Percentiles rank a stretch among this genome's conserved stretches.
Conservation (phyloP, 257 asterid genomes). For the Solanum neorickii region DNA sequence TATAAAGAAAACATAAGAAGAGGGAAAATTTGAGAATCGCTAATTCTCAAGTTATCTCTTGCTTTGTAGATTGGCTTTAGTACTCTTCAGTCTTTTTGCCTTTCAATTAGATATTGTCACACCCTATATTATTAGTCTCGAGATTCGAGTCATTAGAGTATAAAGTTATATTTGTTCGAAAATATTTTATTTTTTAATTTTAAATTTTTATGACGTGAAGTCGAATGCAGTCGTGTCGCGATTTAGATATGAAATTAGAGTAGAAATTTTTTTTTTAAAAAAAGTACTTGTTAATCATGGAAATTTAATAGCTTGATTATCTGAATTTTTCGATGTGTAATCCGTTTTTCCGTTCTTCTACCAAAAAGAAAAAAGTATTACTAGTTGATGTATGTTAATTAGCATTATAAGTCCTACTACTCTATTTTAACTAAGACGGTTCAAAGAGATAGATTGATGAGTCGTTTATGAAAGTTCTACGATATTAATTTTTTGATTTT, state of each 20-base stretch:
- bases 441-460: not conserved
- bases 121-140: not conserved
- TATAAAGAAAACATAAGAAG: not conserved
- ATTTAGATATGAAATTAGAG: not conserved
- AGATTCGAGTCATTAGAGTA: not conserved
- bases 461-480: too few species aligned
- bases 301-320: too few species aligned
- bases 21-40: not conserved
- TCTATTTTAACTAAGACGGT: too few species aligned
- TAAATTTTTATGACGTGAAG: fast-evolving
- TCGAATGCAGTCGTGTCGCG: fast-evolving
- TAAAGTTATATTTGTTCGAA: too few species aligned
- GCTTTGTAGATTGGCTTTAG: constrained; percentile 5
- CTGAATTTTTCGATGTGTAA: too few species aligned
- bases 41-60: constrained; percentile 9
- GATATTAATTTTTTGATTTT: too few species aligned
- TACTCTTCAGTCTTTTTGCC: not conserved
- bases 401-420: not conserved
- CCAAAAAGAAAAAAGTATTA: not conserved
- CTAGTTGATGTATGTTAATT: not conserved
- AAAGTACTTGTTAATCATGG: fast-evolving
- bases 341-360: not conserved
- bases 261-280: not conserved
- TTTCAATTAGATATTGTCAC: not conserved
- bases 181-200: not conserved